phyloP scores from a whole-genome alignment of 2,329 filamentous ascomycete species.

The Alternaria burnsii region DNA sequence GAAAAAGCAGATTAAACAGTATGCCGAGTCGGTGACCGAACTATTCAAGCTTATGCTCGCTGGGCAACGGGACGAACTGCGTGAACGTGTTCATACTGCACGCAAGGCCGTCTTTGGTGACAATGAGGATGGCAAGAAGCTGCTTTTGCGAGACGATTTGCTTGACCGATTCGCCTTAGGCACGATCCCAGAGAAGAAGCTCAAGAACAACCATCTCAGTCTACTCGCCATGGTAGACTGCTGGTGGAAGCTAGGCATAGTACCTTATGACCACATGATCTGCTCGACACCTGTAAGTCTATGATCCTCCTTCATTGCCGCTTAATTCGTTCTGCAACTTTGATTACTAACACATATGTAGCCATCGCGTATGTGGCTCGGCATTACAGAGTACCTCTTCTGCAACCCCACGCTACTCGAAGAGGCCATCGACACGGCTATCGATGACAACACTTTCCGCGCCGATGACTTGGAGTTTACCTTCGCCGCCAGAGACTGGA shows the following conservation, averaged over 20 bases:
- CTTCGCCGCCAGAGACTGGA: constrained; percentile 95
- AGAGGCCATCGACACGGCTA: constrained; percentile 83
- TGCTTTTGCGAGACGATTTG: constrained; percentile 80
- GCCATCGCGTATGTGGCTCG: constrained; percentile 94
- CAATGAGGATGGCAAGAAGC: constrained; percentile 66
- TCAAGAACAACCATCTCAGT: constrained; percentile 92
- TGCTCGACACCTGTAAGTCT: constrained; percentile 83
- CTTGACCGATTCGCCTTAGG: constrained; percentile 90
- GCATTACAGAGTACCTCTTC: constrained; percentile 97
- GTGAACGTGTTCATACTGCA: constrained; percentile 78
- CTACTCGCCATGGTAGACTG: constrained; percentile 97
- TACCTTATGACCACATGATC: constrained; percentile 99
- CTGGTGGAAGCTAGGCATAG: constrained; percentile 92
- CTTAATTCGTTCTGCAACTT: neutral
- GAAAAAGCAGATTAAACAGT: constrained; percentile 91
- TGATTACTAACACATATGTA: constrained; percentile 35
- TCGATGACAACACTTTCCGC: constrained; percentile 91
- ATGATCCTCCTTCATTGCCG: neutral
- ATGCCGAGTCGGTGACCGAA: constrained; percentile 89
- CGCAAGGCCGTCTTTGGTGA: constrained; percentile 72
- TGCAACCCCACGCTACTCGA: constrained; percentile 81
- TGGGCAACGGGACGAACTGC: constrained; percentile 78
- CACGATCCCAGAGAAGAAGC: constrained; percentile 69
- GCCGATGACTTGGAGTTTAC: constrained; percentile 97
- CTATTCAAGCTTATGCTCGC: constrained; percentile 97